Conservation (phyloP, 2,329 filamentous ascomycete genomes). For the Fusarium sp. region DNA sequence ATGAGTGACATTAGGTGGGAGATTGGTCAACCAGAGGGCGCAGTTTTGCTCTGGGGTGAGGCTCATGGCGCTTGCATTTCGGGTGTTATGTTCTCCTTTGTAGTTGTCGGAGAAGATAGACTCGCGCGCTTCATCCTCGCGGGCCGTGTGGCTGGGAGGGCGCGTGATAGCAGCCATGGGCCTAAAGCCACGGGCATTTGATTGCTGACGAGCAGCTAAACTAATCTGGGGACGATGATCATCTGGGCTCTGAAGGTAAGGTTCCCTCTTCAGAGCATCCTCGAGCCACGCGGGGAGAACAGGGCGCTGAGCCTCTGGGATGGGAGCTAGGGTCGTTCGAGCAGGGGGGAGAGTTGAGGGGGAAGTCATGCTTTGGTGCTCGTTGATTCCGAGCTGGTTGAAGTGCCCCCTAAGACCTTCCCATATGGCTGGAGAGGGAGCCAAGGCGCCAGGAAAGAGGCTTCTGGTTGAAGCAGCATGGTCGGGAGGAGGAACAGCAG, state of each 20-base stretch:
- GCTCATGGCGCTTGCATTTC: conserved; percentile 51
- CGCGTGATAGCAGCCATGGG: conserved; percentile 41
- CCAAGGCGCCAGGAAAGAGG: conserved; percentile 5
- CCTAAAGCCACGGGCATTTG: conserved; percentile 31
- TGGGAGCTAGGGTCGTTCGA: not conserved
- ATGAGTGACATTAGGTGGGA: conserved; percentile 58
- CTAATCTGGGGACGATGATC: not conserved
- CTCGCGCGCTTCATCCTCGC: not conserved
- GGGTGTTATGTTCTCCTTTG: conserved; percentile 51
- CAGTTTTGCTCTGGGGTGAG: conserved; percentile 57
- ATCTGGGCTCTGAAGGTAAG: not conserved
- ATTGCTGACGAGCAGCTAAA: not conserved
- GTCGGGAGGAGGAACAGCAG: not conserved
- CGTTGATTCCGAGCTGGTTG: conserved; percentile 4
- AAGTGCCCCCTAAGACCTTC: conserved; percentile 17
- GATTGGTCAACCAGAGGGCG: conserved; percentile 64
- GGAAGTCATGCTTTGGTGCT: not conserved
- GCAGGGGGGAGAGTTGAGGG: not conserved
- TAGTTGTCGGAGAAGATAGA: conserved; percentile 50
- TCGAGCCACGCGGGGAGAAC: conserved; percentile 7
- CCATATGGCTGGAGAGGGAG: conserved; percentile 28
- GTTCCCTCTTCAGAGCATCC: not conserved
- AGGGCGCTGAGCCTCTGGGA: not conserved
- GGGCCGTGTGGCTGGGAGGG: not conserved
- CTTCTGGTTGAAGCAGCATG: conserved; percentile 3